Evolutionary conservation across 371 early-diverging fungal species (phyloP).

Genomic region (Polyrhizophydium stewartii): DNA sequence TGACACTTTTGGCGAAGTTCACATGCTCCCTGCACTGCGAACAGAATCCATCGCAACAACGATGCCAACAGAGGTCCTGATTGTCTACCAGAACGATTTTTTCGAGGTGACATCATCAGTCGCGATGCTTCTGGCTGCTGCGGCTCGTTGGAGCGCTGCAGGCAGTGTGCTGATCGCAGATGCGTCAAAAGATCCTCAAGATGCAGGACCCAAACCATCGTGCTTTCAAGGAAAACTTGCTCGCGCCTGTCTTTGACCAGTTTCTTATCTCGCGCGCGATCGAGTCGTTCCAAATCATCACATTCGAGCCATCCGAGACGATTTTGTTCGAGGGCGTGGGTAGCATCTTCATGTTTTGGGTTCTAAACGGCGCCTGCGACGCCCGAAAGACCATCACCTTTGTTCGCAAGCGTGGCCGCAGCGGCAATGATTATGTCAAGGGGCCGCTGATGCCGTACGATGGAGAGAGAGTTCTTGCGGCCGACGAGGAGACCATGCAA

Average conservation of each 20-base stretch:
- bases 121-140: conserved; percentile 8
- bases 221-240: neutral
- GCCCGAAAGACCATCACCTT: conserved; percentile 22
- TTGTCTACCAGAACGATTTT: too few relatives aligned
- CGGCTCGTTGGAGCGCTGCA: conserved; percentile 5
- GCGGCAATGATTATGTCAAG: too few relatives aligned
- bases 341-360: conserved; percentile 18
- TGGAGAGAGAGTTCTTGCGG: neutral
- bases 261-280: conserved; percentile 1
- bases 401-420: neutral
- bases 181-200: neutral
- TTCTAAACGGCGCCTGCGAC: conserved; percentile 18
- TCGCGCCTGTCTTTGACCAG: conserved; percentile 5
- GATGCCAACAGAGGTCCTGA: conserved; percentile 11
- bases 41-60: conserved; percentile 4
- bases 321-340: conserved; percentile 25
- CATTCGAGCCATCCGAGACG: conserved; percentile 14
- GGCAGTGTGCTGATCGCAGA: conserved; percentile 7
- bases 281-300: conserved; percentile 8
- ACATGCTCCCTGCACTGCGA: conserved; percentile 1
- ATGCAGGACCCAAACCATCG: too few relatives aligned
- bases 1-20: conserved; percentile 14
- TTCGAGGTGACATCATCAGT: too few relatives aligned
- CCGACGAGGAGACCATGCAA: conserved; percentile 17
- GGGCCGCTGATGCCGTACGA: too few relatives aligned